A percentile compares a stretch with the other conserved stretches of the same genome.
These are phyloP conservation scores for Millerozyma miso DNA, from an alignment of 805 yeast genomes.

Conservation along the genomic window DNA sequence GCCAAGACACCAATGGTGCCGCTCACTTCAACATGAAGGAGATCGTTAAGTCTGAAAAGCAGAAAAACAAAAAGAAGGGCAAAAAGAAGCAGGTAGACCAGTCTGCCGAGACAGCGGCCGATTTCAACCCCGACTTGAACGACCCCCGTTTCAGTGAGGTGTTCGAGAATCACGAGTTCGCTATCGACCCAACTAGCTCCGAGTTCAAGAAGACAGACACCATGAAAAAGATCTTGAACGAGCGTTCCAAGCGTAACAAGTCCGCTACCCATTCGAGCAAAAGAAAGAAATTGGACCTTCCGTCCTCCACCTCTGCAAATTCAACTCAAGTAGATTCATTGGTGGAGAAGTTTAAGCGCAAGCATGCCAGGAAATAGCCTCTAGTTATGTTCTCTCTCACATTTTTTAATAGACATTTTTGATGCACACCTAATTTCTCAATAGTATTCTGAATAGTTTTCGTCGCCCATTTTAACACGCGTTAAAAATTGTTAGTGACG, in stretches of 20 bases:
- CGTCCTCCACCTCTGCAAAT: conserved; percentile 4
- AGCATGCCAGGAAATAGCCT: conserved; percentile 18
- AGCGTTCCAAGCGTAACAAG: conserved; percentile 54
- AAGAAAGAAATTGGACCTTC: conserved; percentile 11
- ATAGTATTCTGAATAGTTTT: too few species aligned
- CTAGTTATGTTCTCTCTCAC: background rate
- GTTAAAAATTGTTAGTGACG: conserved; percentile 2
- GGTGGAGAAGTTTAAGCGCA: conserved; percentile 50
- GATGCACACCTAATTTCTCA: background rate
- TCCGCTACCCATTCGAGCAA: conserved; percentile 7
- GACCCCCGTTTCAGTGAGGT: conserved; percentile 88
- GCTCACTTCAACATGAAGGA: conserved; percentile 79
- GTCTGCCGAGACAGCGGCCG: conserved; percentile 32
- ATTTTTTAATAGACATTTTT: background rate
- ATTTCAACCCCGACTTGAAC: conserved; percentile 62
- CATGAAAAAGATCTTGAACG: conserved; percentile 77
- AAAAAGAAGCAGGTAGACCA: conserved; percentile 50
- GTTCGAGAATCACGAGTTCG: conserved; percentile 86
- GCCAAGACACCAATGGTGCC: conserved; percentile 35
- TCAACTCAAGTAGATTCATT: conserved; percentile 23
- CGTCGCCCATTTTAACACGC: too few species aligned
- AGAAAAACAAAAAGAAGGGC: conserved; percentile 41
- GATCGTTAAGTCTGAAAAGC: conserved; percentile 68
- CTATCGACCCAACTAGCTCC: conserved; percentile 91
- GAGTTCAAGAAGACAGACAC: conserved; percentile 85